Base-by-base conservation (phyloP, 2,329 filamentous ascomycete species). In the Aspergillus udagawae region DNA sequence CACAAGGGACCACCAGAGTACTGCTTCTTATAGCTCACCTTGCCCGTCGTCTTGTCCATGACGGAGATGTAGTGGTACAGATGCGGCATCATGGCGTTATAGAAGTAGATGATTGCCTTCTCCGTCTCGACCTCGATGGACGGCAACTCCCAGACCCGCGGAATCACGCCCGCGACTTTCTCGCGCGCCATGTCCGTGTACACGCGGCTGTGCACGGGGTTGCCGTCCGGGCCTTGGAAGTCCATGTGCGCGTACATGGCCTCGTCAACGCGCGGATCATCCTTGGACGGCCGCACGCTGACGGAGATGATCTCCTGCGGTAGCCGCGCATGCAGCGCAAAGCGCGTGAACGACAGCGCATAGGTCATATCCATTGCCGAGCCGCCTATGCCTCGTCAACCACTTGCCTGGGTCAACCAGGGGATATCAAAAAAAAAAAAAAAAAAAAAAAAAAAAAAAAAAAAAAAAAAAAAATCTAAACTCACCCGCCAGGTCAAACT, bases 311-410 rank as follows among this genome's bases (percentile, higher is more conserved):
- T 72, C 63, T 56, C 58, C 52, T 55, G 64, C 48, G 63, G 71
- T 0, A 50, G 52, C 63, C 17, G 64, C n/a, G 60, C 71, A 61
- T 58, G 68, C n/a, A 62, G 61, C 7, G 62, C 69, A 64, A 58
- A 77, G 51, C 71, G 67, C 4, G 71, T 73, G 49, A 70, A 70
- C 2, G 66, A 68, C 3, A 73, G 59, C 0, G 70, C 68, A 57
- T 77, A 75, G 0, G 73, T 69, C 58, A 75, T 66, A 52, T 77
- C 76, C 73, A 78, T 74, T 42, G 70, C 58, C 2, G 70, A 69
- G 32, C 75, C 75, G 8, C 76, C 73, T 54, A 50, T 49, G 17
- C 12, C 4, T 12, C 28, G 27, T 49, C 6, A 54, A 14, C 14
- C 10, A 50, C 47, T 35, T 14, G 12, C 14, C 10, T 5, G 14